phyloP scores from a whole-genome alignment of 2,329 filamentous ascomycete genomes.

The Lecanicillium sp. region DNA sequence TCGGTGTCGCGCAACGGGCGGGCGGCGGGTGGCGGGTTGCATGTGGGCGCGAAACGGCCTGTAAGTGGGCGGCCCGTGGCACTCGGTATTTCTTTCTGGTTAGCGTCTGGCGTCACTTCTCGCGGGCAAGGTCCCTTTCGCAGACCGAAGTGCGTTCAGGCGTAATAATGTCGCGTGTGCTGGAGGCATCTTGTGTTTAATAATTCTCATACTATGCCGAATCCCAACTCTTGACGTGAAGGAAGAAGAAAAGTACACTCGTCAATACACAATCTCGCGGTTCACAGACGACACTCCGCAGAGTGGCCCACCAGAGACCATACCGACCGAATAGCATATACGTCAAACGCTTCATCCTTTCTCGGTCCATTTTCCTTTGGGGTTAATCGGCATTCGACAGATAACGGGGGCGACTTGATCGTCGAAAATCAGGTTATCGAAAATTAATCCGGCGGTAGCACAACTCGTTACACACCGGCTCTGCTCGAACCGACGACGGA shows the following conservation, averaged over 20 bases:
- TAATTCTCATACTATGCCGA: too few relatives aligned
- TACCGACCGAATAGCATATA: background rate
- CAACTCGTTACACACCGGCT: too few relatives aligned
- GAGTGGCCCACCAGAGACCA: background rate
- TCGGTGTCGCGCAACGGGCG: conserved; percentile 3
- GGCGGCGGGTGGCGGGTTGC: background rate
- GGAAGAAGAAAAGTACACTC: background rate
- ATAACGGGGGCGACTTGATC: background rate
- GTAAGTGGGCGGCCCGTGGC: conserved; percentile 9
- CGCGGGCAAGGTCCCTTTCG: conserved; percentile 8
- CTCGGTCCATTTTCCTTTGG: background rate
- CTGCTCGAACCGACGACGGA: background rate
- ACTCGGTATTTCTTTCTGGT: conserved; percentile 15
- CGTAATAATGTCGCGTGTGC: conserved; percentile 11
- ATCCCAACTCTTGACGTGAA: too few relatives aligned
- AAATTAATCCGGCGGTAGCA: background rate
- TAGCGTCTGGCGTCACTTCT: conserved; percentile 9
- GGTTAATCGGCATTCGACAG: background rate
- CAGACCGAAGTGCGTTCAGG: conserved; percentile 8
- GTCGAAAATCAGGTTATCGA: background rate
- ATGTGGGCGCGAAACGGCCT: conserved; percentile 13
- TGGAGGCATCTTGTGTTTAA: background rate
- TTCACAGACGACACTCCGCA: background rate
- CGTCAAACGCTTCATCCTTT: background rate
- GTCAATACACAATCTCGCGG: background rate